phyloP scores from a whole-genome alignment of 768 basidiomycete genomes.

The Podaxis mareebaensis region DNA sequence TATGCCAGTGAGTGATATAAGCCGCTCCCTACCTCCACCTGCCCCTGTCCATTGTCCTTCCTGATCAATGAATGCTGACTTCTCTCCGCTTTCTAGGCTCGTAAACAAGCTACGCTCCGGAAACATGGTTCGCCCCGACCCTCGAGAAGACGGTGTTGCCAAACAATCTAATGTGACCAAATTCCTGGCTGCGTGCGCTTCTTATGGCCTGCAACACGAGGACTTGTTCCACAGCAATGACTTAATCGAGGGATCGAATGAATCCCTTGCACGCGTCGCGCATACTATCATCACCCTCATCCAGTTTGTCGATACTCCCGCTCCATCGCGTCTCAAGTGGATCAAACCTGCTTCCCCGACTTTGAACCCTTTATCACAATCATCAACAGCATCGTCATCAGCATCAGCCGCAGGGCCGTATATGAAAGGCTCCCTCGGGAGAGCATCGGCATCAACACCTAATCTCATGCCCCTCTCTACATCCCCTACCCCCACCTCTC shows the following conservation, averaged over 20 bases:
- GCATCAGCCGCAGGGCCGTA: constrained; percentile 29
- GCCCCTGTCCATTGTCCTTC: not conserved
- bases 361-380: no score
- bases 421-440: constrained; percentile 38
- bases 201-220: constrained; percentile 60
- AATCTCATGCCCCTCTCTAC: constrained; percentile 48
- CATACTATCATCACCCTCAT: constrained; percentile 70
- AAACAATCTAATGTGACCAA: constrained; percentile 73
- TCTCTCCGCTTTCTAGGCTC: constrained; percentile 45
- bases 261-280: constrained; percentile 72
- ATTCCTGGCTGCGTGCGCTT: constrained; percentile 75
- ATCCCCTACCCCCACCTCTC: constrained; percentile 37
- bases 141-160: constrained; percentile 65
- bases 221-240: constrained; percentile 72
- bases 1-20: constrained; percentile 77
- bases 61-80: constrained; percentile 13
- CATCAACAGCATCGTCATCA: constrained; percentile 8
- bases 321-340: constrained; percentile 45
- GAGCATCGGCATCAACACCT: constrained; percentile 62
- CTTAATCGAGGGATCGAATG: constrained; percentile 58
- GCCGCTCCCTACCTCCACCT: constrained; percentile 11
- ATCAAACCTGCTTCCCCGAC: constrained; percentile 19
- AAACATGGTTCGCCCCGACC: constrained; percentile 60
- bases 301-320: constrained; percentile 57
- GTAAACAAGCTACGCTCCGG: constrained; percentile 75